These are phyloP conservation scores for Lactarius hatsudake DNA, from an alignment of 768 basidiomycete species.

Conservation along the genomic window DNA sequence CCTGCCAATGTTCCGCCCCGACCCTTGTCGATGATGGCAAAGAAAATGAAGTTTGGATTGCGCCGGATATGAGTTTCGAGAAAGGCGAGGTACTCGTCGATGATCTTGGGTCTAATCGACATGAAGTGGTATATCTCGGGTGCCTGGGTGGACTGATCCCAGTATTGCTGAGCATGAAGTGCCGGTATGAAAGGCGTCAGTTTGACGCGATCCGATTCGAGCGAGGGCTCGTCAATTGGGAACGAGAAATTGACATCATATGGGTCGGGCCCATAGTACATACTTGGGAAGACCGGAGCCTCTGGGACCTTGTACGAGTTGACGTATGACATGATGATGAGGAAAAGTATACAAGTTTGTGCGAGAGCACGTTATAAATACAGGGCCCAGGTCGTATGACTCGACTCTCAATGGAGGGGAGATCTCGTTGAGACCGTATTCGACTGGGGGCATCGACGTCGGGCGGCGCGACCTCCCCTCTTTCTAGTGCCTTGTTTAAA, in stretches of 20 bases:
- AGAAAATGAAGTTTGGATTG: slow-evolving; percentile 30
- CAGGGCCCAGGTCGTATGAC: background rate
- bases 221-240: slow-evolving; percentile 32
- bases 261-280: slow-evolving; percentile 31
- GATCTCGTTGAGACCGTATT: too few species aligned
- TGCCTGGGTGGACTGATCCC: slow-evolving; percentile 30
- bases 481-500: too few species aligned
- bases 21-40: slow-evolving; percentile 42
- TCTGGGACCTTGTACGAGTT: slow-evolving; percentile 12
- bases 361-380: background rate
- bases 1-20: slow-evolving; percentile 39
- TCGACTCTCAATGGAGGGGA: background rate
- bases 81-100: slow-evolving; percentile 30
- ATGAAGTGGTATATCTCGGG: slow-evolving; percentile 35
- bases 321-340: slow-evolving; percentile 14
- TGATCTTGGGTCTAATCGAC: slow-evolving; percentile 31
- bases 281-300: slow-evolving; percentile 13
- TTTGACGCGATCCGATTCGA: slow-evolving; percentile 39
- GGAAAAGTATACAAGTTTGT: background rate
- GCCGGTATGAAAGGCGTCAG: slow-evolving; percentile 41
- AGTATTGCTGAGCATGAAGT: slow-evolving; percentile 35
- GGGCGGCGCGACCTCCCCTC: too few species aligned
- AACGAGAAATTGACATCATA: slow-evolving; percentile 42
- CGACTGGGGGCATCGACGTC: too few species aligned
- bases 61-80: slow-evolving; percentile 28